A percentile compares a stretch with the other conserved stretches of the same genome.
phyloP scores from a whole-genome alignment of 2,329 filamentous ascomycete species.

The Pezicula neosporulosa region DNA sequence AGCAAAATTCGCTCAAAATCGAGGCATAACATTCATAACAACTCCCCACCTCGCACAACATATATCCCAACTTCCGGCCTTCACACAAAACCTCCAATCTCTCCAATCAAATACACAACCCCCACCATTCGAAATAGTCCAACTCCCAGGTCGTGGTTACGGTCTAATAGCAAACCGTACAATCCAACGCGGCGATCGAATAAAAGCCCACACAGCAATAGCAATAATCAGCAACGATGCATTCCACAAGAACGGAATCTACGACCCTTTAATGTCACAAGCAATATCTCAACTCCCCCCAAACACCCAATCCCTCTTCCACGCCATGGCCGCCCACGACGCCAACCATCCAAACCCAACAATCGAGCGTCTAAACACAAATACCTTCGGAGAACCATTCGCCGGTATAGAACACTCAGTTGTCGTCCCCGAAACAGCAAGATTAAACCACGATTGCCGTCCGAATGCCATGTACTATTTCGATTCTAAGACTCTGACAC shows the following conservation, averaged over 20 bases:
- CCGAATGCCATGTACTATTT: slow-evolving; percentile 31
- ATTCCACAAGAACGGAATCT: background rate
- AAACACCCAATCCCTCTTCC: slow-evolving; percentile 2
- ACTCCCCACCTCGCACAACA: slow-evolving; percentile 10
- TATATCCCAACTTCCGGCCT: slow-evolving; percentile 6
- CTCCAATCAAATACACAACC: background rate
- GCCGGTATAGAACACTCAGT: slow-evolving; percentile 6
- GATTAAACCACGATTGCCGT: slow-evolving; percentile 37
- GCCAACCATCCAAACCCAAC: slow-evolving; percentile 4
- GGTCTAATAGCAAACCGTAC: slow-evolving; percentile 15
- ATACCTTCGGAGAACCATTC: slow-evolving; percentile 16
- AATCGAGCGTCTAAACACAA: slow-evolving; percentile 17
- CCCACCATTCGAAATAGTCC: slow-evolving; percentile 8
- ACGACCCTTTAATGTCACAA: slow-evolving; percentile 4
- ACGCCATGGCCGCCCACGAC: slow-evolving; percentile 9
- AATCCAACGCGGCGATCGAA: slow-evolving; percentile 9
- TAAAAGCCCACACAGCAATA: slow-evolving; percentile 12
- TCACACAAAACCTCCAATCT: slow-evolving; percentile 1
- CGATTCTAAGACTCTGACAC: slow-evolving; percentile 28
- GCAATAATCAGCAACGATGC: slow-evolving; percentile 15
- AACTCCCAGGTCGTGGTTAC: slow-evolving; percentile 13
- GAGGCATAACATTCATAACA: slow-evolving; percentile 15
- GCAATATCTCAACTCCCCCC: slow-evolving; percentile 12
- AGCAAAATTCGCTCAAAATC: slow-evolving; percentile 1
- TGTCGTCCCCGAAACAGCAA: slow-evolving; percentile 10